Evolutionary conservation across 1,284 basidiomycete species (phyloP).

Genomic region (Sporisorium reilianum): DNA sequence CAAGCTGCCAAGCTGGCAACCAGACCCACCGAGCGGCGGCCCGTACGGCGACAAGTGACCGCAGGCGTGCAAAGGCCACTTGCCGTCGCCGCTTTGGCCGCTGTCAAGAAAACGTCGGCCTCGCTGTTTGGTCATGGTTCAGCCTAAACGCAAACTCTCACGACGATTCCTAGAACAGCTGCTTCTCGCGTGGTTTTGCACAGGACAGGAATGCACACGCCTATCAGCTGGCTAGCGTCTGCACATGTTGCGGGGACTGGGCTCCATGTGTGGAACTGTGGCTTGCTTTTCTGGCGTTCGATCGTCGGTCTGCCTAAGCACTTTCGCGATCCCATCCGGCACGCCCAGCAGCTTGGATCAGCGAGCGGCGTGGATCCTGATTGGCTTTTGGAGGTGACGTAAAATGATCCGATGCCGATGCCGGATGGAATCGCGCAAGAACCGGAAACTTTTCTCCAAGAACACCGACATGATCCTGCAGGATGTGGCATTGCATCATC

Average conservation of each 20-base stretch:
- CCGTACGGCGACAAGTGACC: background rate
- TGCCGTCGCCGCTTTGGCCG: constrained; percentile 4
- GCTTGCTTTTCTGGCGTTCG: constrained; percentile 5
- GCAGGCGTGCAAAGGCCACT: background rate
- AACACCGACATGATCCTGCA: background rate
- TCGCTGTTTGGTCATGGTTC: too few species aligned
- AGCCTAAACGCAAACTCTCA: too few species aligned
- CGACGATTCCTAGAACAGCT: too few species aligned
- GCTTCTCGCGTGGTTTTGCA: background rate
- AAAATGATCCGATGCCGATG: constrained; percentile 7
- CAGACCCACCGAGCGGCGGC: background rate
- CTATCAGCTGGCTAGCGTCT: background rate
- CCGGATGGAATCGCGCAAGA: background rate
- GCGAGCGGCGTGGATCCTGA: background rate
- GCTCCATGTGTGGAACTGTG: constrained; percentile 14
- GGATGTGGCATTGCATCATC: constrained; percentile 17
- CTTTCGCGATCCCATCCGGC: constrained; percentile 6
- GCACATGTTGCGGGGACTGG: constrained; percentile 5
- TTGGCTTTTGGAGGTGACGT: constrained; percentile 5
- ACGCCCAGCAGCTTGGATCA: background rate
- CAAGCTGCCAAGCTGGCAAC: background rate
- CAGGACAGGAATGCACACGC: constrained; percentile 4
- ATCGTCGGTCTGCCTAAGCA: background rate
- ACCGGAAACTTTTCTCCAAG: background rate
- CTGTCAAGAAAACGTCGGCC: background rate